Conservation (phyloP, 169 alveolate genomes). For the Theileria parva region DNA sequence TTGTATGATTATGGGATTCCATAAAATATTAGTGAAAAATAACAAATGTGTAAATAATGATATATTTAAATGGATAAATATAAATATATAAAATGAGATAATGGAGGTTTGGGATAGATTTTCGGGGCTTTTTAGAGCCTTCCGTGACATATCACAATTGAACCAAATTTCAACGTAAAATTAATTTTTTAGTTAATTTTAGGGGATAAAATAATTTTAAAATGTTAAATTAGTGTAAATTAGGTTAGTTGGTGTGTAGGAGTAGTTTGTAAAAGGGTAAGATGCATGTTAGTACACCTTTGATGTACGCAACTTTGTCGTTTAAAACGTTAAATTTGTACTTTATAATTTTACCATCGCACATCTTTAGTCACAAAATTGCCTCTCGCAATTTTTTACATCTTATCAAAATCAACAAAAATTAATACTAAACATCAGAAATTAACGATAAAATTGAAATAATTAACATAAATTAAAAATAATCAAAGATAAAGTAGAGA, state of each 20-base stretch:
- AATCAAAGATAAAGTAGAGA: background rate
- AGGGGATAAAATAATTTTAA: background rate
- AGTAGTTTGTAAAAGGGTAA: background rate
- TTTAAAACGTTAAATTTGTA: background rate
- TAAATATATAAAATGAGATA: background rate
- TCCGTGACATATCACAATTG: background rate
- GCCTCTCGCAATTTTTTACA: background rate
- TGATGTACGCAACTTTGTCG: constrained; percentile 9
- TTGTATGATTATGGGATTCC: background rate
- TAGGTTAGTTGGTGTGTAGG: background rate
- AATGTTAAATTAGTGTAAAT: background rate
- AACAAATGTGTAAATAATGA: background rate
- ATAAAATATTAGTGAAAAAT: no score
- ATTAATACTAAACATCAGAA: background rate
- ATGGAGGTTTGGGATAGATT: background rate
- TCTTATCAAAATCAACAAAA: no score
- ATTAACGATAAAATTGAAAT: background rate
- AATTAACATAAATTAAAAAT: background rate
- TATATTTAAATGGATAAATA: no score
- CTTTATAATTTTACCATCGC: background rate
- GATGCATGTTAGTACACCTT: constrained; percentile 29
- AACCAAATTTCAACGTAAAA: background rate
- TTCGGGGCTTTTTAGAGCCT: background rate
- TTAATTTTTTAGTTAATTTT: no score
- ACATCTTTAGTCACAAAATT: background rate